Conservation (phyloP, 805 yeast species). For the Metschnikowia lochheadii region DNA sequence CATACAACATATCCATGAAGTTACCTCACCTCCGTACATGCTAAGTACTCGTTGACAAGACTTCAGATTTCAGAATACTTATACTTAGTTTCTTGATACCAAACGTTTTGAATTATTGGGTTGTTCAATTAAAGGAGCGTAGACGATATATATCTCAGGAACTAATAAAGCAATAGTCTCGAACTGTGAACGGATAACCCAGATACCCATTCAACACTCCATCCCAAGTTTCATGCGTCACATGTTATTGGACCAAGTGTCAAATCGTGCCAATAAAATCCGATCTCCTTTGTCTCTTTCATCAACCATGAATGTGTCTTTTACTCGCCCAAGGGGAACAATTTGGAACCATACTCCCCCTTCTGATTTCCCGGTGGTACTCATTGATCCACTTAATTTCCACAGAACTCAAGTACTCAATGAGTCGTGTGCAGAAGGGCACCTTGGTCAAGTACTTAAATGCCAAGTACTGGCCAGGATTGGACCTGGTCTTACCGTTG, state of each 20-base stretch:
- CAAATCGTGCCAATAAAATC: not conserved
- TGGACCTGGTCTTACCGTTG: conserved; percentile 31
- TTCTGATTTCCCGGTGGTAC: conserved; percentile 30
- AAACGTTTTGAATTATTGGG: too few relatives aligned
- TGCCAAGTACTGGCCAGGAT: conserved; percentile 29
- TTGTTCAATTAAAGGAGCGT: too few relatives aligned
- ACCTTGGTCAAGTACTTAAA: conserved; percentile 41
- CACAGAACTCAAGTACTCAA: conserved; percentile 29
- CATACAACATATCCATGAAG: too few relatives aligned
- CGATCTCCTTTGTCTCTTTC: conserved; percentile 51
- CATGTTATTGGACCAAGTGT: too few relatives aligned
- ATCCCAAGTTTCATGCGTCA: not conserved
- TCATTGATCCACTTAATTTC: conserved; percentile 40
- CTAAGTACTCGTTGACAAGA: too few relatives aligned
- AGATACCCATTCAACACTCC: too few relatives aligned
- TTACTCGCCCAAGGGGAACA: conserved; percentile 54
- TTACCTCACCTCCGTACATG: too few relatives aligned
- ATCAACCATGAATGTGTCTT: conserved; percentile 67
- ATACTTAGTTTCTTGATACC: too few relatives aligned
- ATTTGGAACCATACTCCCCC: conserved; percentile 25
- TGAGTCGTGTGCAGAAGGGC: conserved; percentile 36
- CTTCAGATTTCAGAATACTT: too few relatives aligned
- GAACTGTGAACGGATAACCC: too few relatives aligned
- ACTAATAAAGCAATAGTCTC: too few relatives aligned
- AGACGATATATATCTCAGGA: too few relatives aligned